Base-by-base conservation (phyloP, 1,284 basidiomycete species). In the Ceratobasidium sp. region DNA sequence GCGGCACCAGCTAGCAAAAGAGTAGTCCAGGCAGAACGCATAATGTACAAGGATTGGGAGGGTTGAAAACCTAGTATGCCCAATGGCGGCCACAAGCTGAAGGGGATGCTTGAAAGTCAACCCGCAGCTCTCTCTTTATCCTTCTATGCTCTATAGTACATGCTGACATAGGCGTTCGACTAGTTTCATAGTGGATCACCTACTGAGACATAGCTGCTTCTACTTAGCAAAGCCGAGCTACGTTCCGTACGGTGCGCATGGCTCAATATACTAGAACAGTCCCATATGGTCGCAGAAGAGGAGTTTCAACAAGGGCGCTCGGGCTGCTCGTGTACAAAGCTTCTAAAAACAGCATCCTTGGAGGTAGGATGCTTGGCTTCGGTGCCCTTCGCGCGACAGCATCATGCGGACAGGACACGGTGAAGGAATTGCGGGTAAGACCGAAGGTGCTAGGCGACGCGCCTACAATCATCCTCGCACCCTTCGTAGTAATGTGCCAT, bases 1-100 rank as follows among this genome's bases (percentile, higher is more conserved):
- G 58, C 69, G 34, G 48, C 69, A 24, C 69, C 56, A 14, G 58
- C 58, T 8, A 72, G 43, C 19, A 62, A 29, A 16, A 72, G 46
- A 24, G 29, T 34, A 27, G 43, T 41, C 56, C 58, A 61, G 62
- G 54, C 54, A 71, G 29, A 71, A 22, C 37, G 31, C 54, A 71
- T 58, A 27, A 29, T 61, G 58, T 22, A 43, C 39, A 43, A 63
- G 8, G 61, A 31, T 27, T 24, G 61, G 9, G n/a, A 43, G 3
- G 41, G 27, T 31, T 2, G 22, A 48, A 16, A 43, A 41, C 37
- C 39, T 46, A 22, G 24, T 48, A 37, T 63, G 34, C 59, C 14
- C 14, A 37, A 61, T 31, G n/a, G 16, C n/a, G 37, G 24, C 59
- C 59, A 7, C 24, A 37, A 61, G 11, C n/a, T 22, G 59, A 43